Conservation (phyloP, 2,329 filamentous ascomycete species). For the Aspergillus sp. region DNA sequence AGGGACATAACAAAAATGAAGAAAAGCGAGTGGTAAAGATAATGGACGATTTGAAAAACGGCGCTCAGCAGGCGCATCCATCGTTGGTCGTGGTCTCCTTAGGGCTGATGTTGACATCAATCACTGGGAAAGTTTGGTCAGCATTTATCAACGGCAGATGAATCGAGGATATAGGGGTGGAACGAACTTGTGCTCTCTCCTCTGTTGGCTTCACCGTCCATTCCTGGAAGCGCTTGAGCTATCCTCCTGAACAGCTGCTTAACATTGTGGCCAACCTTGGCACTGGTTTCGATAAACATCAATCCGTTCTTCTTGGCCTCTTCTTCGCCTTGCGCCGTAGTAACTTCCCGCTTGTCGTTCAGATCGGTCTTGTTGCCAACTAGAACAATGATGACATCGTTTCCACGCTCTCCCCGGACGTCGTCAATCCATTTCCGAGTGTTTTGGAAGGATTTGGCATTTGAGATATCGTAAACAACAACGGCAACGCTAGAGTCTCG, state of each 20-base stretch:
- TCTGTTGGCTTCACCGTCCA: constrained; percentile 84
- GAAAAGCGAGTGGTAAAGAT: constrained; percentile 7
- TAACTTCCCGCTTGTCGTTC: constrained; percentile 97
- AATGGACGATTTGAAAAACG: constrained; percentile 7
- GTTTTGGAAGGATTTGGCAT: constrained; percentile 96
- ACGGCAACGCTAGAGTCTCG: constrained; percentile 97
- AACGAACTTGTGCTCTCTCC: constrained; percentile 74
- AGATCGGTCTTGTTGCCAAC: constrained; percentile 99
- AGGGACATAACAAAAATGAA: constrained; percentile 3
- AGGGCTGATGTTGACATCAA: constrained; percentile 83
- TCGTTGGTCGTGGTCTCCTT: constrained; percentile 65
- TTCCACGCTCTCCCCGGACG: constrained; percentile 90
- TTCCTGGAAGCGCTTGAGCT: constrained; percentile 92
- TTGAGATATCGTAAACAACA: constrained; percentile 97
- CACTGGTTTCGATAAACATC: constrained; percentile 99
- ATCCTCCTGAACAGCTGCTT: constrained; percentile 97
- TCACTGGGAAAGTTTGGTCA: constrained; percentile 58
- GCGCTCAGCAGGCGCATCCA: constrained; percentile 60
- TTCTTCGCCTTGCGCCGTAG: constrained; percentile 91
- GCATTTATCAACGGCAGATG: constrained; percentile 6
- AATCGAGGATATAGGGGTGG: neutral
- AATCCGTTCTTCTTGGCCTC: constrained; percentile 96
- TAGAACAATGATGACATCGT: constrained; percentile 97
- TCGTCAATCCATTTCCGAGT: constrained; percentile 99
- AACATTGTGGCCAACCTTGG: constrained; percentile 96